Percentiles rank a stretch among this genome's conserved stretches.
Conservation (phyloP, 345 rosid genomes). For the Orychophragmus violaceus region DNA sequence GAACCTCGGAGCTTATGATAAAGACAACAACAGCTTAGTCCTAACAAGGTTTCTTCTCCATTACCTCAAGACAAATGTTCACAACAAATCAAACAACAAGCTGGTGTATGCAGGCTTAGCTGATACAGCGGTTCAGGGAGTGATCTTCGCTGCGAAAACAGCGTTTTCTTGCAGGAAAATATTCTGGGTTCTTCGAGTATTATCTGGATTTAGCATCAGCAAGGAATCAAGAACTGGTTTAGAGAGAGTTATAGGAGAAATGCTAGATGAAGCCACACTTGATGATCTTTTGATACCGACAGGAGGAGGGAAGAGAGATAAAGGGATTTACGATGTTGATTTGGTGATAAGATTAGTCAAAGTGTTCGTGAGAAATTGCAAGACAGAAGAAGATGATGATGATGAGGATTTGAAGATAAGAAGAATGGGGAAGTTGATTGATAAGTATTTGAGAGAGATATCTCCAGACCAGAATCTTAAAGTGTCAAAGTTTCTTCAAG, state of each 20-base stretch:
- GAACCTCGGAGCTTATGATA: slow-evolving; percentile 43
- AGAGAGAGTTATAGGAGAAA: slow-evolving; percentile 60
- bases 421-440: slow-evolving; percentile 54
- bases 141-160: slow-evolving; percentile 32
- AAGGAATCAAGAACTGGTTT: slow-evolving; percentile 47
- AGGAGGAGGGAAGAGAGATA: slow-evolving; percentile 34
- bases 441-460: slow-evolving; percentile 65
- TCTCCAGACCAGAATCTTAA: slow-evolving; percentile 67
- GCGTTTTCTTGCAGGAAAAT: slow-evolving; percentile 64
- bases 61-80: slow-evolving; percentile 48
- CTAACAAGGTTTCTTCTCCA: slow-evolving; percentile 70
- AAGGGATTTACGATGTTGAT: slow-evolving; percentile 55
- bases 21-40: slow-evolving; percentile 44
- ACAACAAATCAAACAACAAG: slow-evolving; percentile 21
- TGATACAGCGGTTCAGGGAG: slow-evolving; percentile 57
- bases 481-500: slow-evolving; percentile 48
- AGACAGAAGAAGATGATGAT: slow-evolving; percentile 13
- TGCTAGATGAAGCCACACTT: slow-evolving; percentile 64
- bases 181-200: slow-evolving; percentile 47
- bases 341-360: slow-evolving; percentile 52
- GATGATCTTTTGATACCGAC: slow-evolving; percentile 66
- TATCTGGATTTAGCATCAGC: slow-evolving; percentile 47
- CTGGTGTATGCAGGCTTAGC: slow-evolving; percentile 40
- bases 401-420: slow-evolving; percentile 26
- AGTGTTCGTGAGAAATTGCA: slow-evolving; percentile 34